Base-by-base conservation (phyloP, 345 rosid species). In the Murraya koenigii region DNA sequence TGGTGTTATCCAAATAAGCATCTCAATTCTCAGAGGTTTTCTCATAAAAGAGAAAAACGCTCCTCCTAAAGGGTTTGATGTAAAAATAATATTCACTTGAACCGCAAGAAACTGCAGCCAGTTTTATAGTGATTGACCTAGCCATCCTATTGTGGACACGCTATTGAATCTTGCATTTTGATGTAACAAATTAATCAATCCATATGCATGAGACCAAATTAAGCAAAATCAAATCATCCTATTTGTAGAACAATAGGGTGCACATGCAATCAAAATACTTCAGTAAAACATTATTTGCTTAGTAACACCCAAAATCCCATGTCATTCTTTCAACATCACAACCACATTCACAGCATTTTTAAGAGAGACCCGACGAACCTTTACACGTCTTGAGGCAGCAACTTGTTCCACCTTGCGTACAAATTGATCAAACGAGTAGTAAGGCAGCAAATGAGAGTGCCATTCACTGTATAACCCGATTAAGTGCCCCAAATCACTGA, bases 341-440 rank as follows among this genome's bases (percentile, higher is more conserved):
- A n/a, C 11, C 13, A 35, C 56, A 56, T 11, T 33, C 15, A 19
- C 22, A 47, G 72, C 61, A 52, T 47, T 60, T 41, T 64, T 20
- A 39, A 47, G 56, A 59, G 61, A 25, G 49, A 11, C 47, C 25
- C 9, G 25, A 5, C 69, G 30, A 79, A 96, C 99, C 99, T 92
- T 96, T 0, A 89, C 97, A 71, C 88, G 97, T 47, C 84, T 94
- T 56, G 94, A 54, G 33, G 95, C 80, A 67, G 97, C 94, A 79
- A 90, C 97, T 81, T 90, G 91, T 82, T 96, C 95, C 4, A 83
- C 93, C 79, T 92, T 96, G 61, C 80, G 90, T 30, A 94, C 87
- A 84, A 96, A 96, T 72, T 94, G 97, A 83, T 92, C 95, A 66
- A 94, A 94, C 1, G 97, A 89, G 80, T 90, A 87, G 84, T 91